Base-by-base conservation (phyloP, 2,329 filamentous ascomycete genomes). In the Penicillium rolfsii region DNA sequence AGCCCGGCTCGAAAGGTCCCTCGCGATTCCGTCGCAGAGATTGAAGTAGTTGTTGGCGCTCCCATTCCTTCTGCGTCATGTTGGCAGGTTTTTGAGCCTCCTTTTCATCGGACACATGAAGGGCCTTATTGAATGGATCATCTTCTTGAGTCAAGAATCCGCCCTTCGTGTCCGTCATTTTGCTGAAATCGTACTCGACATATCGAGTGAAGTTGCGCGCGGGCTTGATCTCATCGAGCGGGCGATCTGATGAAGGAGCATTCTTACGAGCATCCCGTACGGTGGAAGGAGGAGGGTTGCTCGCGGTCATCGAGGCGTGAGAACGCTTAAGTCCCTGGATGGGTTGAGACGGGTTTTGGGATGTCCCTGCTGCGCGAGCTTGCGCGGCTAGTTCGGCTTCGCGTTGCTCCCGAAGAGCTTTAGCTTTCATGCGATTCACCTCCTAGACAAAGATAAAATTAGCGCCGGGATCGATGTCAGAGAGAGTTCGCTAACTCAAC, bases 111-210 rank as follows among this genome's bases (percentile, higher is more conserved):
- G 75, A 80, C 6, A 80, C 82, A 69, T 88, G 86, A 70, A 94
- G 82, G 8, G 89, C 91, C 67, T 89, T 89, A 73, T 97, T 97
- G 74, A 89, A 87, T 0, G 95, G 95, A 76, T 99, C 95, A 73
- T 99, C 95, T 64, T 94, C 91, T 0, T 86, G 85, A n/a, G 89
- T 91, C 66, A 99, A 79, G 77, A 99, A 99, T 0, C 95, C 95
- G 64, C 95, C 95, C 74, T 97, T 97, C 0, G 94, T 98, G 76
- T 99, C 95, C 6, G 90, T 96, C 93, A 99, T 98, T 79, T 94
- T 90, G 74, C 91, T 94, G 79, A 99, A 95, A 76, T 99, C 95
- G 79, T 97, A 98, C 73, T 99, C 95, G 72, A 99, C 93, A 74
- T 90, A 98, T 75, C 95, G 94, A 62, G 91, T 87, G 68, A 98